Evolutionary conservation across 305 asterid species (phyloP), one percentile per base, ranked within the genome.

Genomic region (Fraxinus platypoda): DNA sequence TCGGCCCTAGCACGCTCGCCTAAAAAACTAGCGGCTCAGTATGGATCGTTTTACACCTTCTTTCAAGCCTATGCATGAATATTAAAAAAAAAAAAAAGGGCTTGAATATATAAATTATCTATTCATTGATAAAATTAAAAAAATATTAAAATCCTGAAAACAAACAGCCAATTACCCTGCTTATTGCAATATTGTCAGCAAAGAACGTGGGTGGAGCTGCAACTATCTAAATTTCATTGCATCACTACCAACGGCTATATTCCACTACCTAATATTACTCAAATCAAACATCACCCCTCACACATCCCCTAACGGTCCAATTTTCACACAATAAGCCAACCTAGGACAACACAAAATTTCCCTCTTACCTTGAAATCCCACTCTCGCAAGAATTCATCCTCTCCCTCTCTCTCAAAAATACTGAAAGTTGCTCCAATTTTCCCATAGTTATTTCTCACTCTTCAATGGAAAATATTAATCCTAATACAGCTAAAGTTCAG

Each of bases 401-500:
- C 68, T 82, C 84, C 72, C 64, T 76, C 85, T 9, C 80, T 79
- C 70, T 78, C 82, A 79, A 35, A 70, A 43, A 15, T 75, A 70
- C 75, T 28, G 41, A 70, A 70, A 70, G 41, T 70, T 70, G 75
- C 41, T 52, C 74, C 46, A 59, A 28, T 77, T 76, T 23, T 71
- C 77, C 34, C 77, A 13, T 23, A 26, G 25, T 46, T 12, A 8
- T n/a, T 37, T 30, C 41, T 25, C 31, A 21, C 21, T 54, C 66
- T 26, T 13, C 6, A 30, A 91, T 90, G 90, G 92, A 89, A 79
- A 89, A 81, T 59, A 77, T 19, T 0, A 85, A 84, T 82, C 88
- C 91, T 3, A 87, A 80, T 26, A 25, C 83, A 23, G 85, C 90
- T 6, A 85, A 73, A 86, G 90, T 94, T 66, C 97, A 94, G 90